phyloP scores from a whole-genome alignment of 2,329 filamentous ascomycete species.

The Fusarium cicatricum region DNA sequence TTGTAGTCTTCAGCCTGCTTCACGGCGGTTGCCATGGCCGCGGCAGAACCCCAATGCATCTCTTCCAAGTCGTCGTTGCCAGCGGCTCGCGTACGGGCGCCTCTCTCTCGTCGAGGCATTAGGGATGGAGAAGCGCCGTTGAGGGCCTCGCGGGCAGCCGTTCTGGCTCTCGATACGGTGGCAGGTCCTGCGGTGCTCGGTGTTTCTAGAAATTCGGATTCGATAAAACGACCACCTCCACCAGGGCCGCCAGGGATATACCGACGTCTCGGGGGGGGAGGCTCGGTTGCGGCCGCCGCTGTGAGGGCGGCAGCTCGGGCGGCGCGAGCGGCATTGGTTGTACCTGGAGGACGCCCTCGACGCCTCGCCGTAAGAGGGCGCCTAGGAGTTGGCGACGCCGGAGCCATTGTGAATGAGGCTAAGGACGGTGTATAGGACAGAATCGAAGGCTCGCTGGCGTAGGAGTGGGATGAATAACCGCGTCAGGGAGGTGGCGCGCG shows the following conservation, averaged over 20 bases:
- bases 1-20: slow-evolving; percentile 97
- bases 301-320: slow-evolving; percentile 49
- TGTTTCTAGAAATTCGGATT: slow-evolving; percentile 71
- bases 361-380: slow-evolving; percentile 54
- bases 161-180: slow-evolving; percentile 60
- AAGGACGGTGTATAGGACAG: slow-evolving; percentile 20
- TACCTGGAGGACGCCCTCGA: slow-evolving; percentile 56
- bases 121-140: slow-evolving; percentile 50
- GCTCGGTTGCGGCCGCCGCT: slow-evolving; percentile 58
- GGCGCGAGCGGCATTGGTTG: slow-evolving; percentile 53
- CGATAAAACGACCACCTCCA: slow-evolving; percentile 84
- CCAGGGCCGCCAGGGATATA: slow-evolving; percentile 90
- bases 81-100: slow-evolving; percentile 61
- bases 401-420: slow-evolving; percentile 42
- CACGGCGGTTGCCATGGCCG: slow-evolving; percentile 85
- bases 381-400: slow-evolving; percentile 51
- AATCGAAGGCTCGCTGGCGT: slow-evolving; percentile 28
- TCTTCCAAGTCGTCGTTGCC: slow-evolving; percentile 63
- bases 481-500: slow-evolving; percentile 44
- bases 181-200: slow-evolving; percentile 52
- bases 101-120: slow-evolving; percentile 64
- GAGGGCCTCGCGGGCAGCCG: slow-evolving; percentile 56
- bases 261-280: slow-evolving; percentile 73
- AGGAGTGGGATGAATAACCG: slow-evolving; percentile 34
- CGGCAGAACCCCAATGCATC: slow-evolving; percentile 85